Percentiles rank a stretch among this genome's conserved stretches.
phyloP scores from a whole-genome alignment of 129 eudicot species.

The Cynara cardunculus region DNA sequence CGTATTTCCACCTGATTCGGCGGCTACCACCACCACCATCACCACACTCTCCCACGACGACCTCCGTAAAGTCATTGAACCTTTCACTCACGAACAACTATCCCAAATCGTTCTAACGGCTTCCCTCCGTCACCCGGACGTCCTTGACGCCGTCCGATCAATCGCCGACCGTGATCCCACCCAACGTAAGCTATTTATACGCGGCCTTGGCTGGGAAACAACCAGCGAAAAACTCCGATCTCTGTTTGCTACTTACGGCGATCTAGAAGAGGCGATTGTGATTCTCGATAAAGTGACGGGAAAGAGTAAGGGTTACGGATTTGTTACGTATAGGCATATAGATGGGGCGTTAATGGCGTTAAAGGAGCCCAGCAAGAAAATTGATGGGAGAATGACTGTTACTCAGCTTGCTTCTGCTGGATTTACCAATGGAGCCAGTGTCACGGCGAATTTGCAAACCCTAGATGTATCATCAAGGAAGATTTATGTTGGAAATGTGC shows the following conservation, averaged over 20 bases:
- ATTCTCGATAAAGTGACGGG: slow-evolving; percentile 46
- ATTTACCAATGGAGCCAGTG: slow-evolving; percentile 12
- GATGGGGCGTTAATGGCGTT: slow-evolving; percentile 52
- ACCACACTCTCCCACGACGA: slow-evolving; percentile 34
- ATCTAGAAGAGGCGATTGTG: slow-evolving; percentile 52
- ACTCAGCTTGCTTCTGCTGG: slow-evolving; percentile 50
- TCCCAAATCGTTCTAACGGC: slow-evolving; percentile 45
- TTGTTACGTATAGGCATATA: slow-evolving; percentile 39
- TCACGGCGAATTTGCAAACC: neutral
- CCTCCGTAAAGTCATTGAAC: slow-evolving; percentile 41
- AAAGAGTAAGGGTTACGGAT: slow-evolving; percentile 50
- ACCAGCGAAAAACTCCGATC: slow-evolving; percentile 43
- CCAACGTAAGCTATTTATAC: slow-evolving; percentile 55
- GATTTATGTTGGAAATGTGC: slow-evolving; percentile 56
- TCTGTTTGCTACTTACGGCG: slow-evolving; percentile 45
- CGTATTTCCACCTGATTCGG: slow-evolving; percentile 5
- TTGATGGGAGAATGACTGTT: slow-evolving; percentile 50
- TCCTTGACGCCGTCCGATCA: slow-evolving; percentile 48
- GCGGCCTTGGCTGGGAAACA: slow-evolving; percentile 74
- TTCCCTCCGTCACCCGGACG: slow-evolving; percentile 48
- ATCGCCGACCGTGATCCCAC: slow-evolving; percentile 50
- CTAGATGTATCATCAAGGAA: slow-evolving; percentile 40
- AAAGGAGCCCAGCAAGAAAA: slow-evolving; percentile 55
- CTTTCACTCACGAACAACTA: slow-evolving; percentile 54
- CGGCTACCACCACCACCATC: neutral